These are phyloP conservation scores for Daldinia grandis DNA, from an alignment of 495 filamentous ascomycete genomes.

Conservation along the genomic window DNA sequence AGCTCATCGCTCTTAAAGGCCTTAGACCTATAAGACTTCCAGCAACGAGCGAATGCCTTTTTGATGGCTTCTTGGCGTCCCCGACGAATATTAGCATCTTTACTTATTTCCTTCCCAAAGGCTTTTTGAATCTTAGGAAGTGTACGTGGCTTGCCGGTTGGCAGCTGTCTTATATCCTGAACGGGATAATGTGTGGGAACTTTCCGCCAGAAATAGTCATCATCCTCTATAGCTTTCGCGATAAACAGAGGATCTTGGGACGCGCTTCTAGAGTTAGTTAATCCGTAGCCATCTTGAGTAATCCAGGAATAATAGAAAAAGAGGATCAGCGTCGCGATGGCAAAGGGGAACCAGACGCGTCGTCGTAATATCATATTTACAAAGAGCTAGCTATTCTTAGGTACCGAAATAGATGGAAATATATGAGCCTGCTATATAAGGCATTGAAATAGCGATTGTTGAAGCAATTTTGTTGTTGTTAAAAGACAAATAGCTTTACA, in stretches of 20 bases:
- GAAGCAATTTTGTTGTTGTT: neutral
- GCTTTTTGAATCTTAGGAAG: constrained; percentile 78
- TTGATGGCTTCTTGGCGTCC: constrained; percentile 68
- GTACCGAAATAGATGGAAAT: neutral
- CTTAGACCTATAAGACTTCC: constrained; percentile 75
- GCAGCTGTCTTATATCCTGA: constrained; percentile 71
- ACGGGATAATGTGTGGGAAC: constrained; percentile 65
- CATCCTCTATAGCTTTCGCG: constrained; percentile 11
- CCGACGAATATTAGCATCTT: constrained; percentile 56
- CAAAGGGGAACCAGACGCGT: constrained; percentile 26
- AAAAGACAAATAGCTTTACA: neutral
- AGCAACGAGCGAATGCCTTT: constrained; percentile 72
- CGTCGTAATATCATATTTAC: constrained; percentile 30
- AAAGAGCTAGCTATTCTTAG: neutral
- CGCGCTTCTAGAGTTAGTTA: constrained; percentile 4
- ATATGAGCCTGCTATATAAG: neutral
- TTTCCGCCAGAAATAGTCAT: constrained; percentile 51
- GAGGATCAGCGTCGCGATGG: constrained; percentile 12
- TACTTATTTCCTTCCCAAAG: constrained; percentile 42
- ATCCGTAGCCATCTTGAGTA: constrained; percentile 11
- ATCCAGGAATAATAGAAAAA: constrained; percentile 28
- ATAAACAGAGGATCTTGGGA: neutral
- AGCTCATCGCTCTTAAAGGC: constrained; percentile 84
- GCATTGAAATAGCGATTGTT: constrained; percentile 13
- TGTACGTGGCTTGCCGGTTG: constrained; percentile 65